phyloP scores from a whole-genome alignment of 257 asterid genomes.

The Nicotiana sylvestris region DNA sequence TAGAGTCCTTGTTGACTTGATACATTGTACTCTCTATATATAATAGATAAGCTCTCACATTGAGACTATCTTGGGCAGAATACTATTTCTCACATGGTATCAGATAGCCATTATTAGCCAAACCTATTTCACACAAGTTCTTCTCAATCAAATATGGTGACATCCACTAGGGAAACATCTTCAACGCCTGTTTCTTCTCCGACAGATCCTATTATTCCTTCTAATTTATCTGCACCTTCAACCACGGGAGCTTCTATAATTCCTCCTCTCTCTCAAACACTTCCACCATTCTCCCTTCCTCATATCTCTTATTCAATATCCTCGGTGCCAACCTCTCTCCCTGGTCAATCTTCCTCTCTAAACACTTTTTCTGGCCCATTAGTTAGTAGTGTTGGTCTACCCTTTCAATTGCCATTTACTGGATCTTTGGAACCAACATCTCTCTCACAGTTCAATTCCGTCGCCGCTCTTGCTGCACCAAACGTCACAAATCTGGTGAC shows the following conservation, averaged over 20 bases:
- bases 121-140: not conserved
- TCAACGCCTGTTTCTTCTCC: not conserved
- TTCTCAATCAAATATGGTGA: not conserved
- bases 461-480: not conserved
- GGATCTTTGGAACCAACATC: not conserved
- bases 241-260: no score
- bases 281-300: not conserved
- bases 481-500: not conserved
- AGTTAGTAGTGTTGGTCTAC: not conserved
- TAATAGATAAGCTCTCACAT: not conserved
- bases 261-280: no score
- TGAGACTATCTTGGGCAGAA: not conserved
- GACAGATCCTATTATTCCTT: no score
- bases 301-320: not conserved
- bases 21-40: not conserved
- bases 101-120: not conserved
- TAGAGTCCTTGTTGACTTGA: not conserved
- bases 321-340: not conserved
- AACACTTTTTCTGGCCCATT: not conserved
- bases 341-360: not conserved
- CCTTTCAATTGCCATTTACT: no score
- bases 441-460: not conserved
- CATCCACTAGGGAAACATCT: not conserved
- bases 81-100: not conserved
- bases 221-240: not conserved